Evolutionary conservation across 805 yeast genomes (phyloP), one percentile per base, ranked within the genome.

Genomic region (Candida vaughaniae): DNA sequence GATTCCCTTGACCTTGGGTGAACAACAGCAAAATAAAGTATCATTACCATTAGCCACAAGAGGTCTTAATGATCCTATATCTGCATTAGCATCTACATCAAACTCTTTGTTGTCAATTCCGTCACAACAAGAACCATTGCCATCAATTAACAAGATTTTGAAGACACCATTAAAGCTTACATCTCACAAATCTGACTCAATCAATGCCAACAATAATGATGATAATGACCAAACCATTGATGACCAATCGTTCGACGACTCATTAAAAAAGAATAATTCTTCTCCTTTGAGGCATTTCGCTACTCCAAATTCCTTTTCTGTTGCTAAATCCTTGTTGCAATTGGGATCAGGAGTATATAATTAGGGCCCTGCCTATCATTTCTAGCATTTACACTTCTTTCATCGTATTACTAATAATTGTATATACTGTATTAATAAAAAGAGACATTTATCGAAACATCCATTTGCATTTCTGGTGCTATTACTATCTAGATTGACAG

Each of bases 261-360:
- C 42, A 14, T 9, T 35, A 19, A 36, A 37, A 12, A 31, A 41
- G 19, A 47, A 63, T 35, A 49, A 58, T 20, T 59, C 66, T 9
- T 64, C 70, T 29, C 72, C 73, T 4, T 46, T 62, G 25, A 60
- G 43, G 39, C 52, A 54, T 31, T 64, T 66, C 36, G 70, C 69
- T n/a, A 68, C 74, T 15, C 74, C 74, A 34, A 68, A 65, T 50
- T 62, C 70, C 35, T 68, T 68, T 42, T 58, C 64, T 33, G 71
- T 68, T 37, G 74, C 74, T 25, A 67, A 66, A 49, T 64, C 71
- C 16, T 64, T 68, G 47, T 60, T 68, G 40, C 72, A 65, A 51
- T 61, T 68, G 47, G 73, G 74, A 27, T 33, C 42, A 14, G 49
- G 49, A 3, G 34, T 35, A 20, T 46, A 43, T 36, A 41, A 27